A percentile compares a stretch with the other conserved stretches of the same genome.
phyloP scores from a whole-genome alignment of 192 early-diverging fungal species.

The Ambispora gerdemannii region DNA sequence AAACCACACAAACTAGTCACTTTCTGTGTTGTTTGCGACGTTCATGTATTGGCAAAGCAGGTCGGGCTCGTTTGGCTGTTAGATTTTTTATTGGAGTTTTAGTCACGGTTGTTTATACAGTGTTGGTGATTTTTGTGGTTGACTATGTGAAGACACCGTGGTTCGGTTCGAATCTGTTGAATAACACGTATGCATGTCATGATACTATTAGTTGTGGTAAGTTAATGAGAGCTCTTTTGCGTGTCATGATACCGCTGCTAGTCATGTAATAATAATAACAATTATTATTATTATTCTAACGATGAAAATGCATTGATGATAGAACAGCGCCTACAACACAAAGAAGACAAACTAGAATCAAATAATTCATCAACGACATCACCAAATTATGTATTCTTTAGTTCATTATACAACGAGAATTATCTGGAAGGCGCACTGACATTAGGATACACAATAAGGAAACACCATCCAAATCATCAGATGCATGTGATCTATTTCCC shows the following conservation, averaged over 20 bases:
- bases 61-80: not conserved
- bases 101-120: not conserved
- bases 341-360: too few species aligned
- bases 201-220: constrained; percentile 8
- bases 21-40: not conserved
- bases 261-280: too few species aligned
- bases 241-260: too few species aligned
- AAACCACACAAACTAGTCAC: too few species aligned
- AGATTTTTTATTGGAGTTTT: not conserved
- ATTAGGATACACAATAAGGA: constrained; percentile 12
- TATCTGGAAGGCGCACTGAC: not conserved
- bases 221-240: too few species aligned
- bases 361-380: too few species aligned
- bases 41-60: not conserved
- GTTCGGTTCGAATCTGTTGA: not conserved
- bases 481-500: constrained; percentile 14
- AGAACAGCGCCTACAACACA: too few species aligned
- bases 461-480: constrained; percentile 13
- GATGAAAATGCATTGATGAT: too few species aligned
- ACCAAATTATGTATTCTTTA: not conserved
- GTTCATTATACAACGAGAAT: constrained; percentile 7
- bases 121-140: not conserved
- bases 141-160: not conserved
- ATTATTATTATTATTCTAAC: too few species aligned
- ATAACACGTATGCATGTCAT: constrained; percentile 2